Conservation (phyloP, 2,329 filamentous ascomycete species). For the Pestalotiopsis sp. region DNA sequence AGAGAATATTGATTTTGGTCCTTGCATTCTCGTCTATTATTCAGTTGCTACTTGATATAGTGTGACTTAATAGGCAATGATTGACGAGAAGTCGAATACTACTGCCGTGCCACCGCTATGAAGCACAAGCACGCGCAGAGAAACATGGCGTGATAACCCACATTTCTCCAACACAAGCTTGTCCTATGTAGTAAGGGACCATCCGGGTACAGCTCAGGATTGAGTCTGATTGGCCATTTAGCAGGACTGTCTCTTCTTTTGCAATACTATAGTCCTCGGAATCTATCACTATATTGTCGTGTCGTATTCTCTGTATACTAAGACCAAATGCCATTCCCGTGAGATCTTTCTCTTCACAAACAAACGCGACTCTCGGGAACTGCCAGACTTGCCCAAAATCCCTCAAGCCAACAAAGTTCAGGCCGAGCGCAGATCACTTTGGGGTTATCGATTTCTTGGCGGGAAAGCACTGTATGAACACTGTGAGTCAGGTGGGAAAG, state of each 20-base stretch:
- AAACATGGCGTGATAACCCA: background rate
- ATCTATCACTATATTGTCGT: background rate
- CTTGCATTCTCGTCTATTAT: background rate
- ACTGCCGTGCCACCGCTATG: background rate
- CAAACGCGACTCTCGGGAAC: background rate
- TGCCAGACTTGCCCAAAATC: background rate
- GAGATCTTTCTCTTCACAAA: background rate
- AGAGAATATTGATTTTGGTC: background rate
- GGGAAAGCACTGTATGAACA: constrained; percentile 9
- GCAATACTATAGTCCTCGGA: background rate
- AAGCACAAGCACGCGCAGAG: background rate
- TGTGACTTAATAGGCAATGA: background rate
- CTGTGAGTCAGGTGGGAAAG: background rate
- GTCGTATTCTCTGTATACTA: background rate
- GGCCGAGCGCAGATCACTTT: background rate
- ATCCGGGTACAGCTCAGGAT: background rate
- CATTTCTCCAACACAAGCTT: background rate
- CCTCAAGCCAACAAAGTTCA: background rate
- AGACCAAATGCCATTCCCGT: background rate
- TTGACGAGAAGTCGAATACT: background rate
- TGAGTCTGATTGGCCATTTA: background rate
- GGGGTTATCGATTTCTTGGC: background rate
- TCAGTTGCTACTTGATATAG: background rate
- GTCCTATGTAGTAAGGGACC: background rate
- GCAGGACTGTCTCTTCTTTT: background rate